Evolutionary conservation across 2,329 filamentous ascomycete species (phyloP), one percentile per base, ranked within the genome.

Genomic region (Bipolaris cookei): DNA sequence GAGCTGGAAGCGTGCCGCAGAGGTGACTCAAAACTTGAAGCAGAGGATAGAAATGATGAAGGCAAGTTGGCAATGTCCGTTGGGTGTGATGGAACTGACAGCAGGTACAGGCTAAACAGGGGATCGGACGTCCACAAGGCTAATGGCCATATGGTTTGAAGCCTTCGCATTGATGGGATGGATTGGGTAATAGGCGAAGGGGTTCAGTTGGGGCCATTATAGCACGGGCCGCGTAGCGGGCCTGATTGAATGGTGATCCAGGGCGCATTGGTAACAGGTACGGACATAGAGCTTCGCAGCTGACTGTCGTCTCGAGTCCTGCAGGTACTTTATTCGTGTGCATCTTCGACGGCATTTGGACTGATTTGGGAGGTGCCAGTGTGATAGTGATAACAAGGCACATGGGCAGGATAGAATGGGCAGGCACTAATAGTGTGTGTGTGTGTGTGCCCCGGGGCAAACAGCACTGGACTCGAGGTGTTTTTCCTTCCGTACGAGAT

Each of bases 31-130:
- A 77, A 95, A 97, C 76, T 78, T 99, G 71, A 99, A 98, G 81
- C 92, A 94, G 50, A 87, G 95, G 75, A 99, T 99, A 77, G 95
- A 98, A 81, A 90, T 95, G 82, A 99, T 99, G 95, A 99, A 98
- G 84, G 86, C 84, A 69, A 63, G 80, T 39, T 37, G 10, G 73
- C 54, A 21, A 5, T 13, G n/a, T 7, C 5, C 2, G 8, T 14
- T n/a, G 21, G 18, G 16, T 16, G 20, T 25, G 10, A 39, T 6
- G 39, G 10, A 34, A 47, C 68, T 70, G 52, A 72, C 52, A 32
- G 18, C n/a, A 38, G n/a, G 20, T 35, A 8, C 48, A 77, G 75
- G 75, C 75, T 10, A 76, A 76, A 54, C 74, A 77, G 57, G 75
- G 75, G 6, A 72, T 77, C 41, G 73, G 73, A 50, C 63, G 74